Base-by-base conservation (phyloP, 2,329 filamentous ascomycete species). In the Nannizzia gypsea region DNA sequence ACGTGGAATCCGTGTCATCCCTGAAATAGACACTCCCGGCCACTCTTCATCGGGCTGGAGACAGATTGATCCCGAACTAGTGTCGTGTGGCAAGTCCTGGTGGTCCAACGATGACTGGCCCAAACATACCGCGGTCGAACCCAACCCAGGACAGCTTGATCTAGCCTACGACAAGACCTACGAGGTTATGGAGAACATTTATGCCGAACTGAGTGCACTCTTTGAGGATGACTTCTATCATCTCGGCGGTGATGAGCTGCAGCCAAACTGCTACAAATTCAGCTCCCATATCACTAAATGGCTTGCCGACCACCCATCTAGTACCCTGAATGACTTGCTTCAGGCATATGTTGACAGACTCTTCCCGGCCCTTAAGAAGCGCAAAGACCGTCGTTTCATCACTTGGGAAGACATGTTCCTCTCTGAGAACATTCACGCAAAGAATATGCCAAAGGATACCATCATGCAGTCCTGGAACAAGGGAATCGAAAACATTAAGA, bases 21-120 rank as follows among this genome's bases (percentile, higher is more conserved):
- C 82, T n/a, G 82, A 84, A 65, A 77, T 83, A 46, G 82, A 84
- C 67, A 83, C 83, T 80, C 82, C 82, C 5, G 80, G 81, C 54
- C 82, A 84, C 67, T 77, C 80, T 4, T 73, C 75, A 31, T 76
- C 79, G 0, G 80, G 80, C 31, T 83, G 80, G 80, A 74, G 79
- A 59, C 80, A 81, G 62, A 73, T 84, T 5, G 80, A 83, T 61
- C 74, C 80, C 24, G 73, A 76, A 24, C 81, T 85, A 60, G 73
- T 83, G 28, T 76, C 82, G 11, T 84, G 81, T 68, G 71, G 69
- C 17, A 71, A 83, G 68, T 78, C 77, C 22, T 84, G 81, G 81
- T 84, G 81, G 81, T 81, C 79, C 40, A 83, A 83, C 67, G 81
- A 84, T 61, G 69, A 74, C 63, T 83, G 76, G 76, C 61, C 74